These are phyloP conservation scores for Aspergillus terreus DNA, from an alignment of 2,329 filamentous ascomycete genomes.

Conservation along the genomic window DNA sequence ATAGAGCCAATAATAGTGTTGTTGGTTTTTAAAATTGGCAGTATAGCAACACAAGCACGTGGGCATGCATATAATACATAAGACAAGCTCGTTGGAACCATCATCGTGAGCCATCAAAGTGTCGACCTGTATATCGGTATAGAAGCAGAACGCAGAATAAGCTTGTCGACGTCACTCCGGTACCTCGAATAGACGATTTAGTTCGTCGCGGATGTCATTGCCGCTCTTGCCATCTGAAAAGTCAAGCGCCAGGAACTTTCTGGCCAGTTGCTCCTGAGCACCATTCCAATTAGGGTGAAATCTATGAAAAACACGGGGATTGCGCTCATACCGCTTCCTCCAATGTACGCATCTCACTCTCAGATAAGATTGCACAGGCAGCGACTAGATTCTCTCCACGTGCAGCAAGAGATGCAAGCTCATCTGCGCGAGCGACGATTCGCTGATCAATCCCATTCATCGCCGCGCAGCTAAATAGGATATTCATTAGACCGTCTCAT, in stretches of 20 bases:
- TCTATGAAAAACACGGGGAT: neutral
- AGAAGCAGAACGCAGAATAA: neutral
- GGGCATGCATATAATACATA: too few relatives aligned
- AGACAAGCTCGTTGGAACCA: too few relatives aligned
- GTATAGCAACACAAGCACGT: too few relatives aligned
- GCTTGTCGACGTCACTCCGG: neutral
- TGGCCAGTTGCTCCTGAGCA: slow-evolving; percentile 11
- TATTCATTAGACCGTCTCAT: neutral
- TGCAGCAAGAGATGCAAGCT: slow-evolving; percentile 64
- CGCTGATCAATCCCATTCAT: slow-evolving; percentile 75
- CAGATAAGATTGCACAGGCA: slow-evolving; percentile 65
- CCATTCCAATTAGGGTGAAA: neutral
- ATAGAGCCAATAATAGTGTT: too few relatives aligned
- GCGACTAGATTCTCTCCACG: slow-evolving; percentile 72
- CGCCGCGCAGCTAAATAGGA: slow-evolving; percentile 62
- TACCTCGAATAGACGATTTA: slow-evolving; percentile 9
- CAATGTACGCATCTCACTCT: slow-evolving; percentile 62
- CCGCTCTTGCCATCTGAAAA: slow-evolving; percentile 5
- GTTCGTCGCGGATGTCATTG: slow-evolving; percentile 2
- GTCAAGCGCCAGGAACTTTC: slow-evolving; percentile 14
- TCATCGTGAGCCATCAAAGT: too few relatives aligned
- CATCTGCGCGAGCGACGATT: slow-evolving; percentile 72
- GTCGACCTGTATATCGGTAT: too few relatives aligned
- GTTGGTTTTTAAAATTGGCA: too few relatives aligned
- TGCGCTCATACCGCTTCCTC: slow-evolving; percentile 55